Conservation (phyloP, 768 basidiomycete species). For the Fomitopsis serialis region DNA sequence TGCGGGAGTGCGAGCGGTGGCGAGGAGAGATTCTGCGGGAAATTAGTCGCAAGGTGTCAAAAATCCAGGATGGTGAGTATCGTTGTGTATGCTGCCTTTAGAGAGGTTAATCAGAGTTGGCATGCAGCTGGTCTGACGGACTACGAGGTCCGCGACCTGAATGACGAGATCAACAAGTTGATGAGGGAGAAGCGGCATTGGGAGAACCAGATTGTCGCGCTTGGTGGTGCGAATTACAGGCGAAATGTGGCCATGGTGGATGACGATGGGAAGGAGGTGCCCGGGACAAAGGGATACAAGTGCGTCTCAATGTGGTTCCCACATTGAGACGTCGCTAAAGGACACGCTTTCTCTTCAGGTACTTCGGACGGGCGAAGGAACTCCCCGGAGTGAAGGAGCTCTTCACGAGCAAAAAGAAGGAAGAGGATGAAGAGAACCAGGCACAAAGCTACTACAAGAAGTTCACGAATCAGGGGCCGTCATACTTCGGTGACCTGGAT, state of each 20-base stretch:
- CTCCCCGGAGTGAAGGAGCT: conserved; percentile 93
- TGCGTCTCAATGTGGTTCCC: conserved; percentile 24
- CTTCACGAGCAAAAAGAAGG: conserved; percentile 81
- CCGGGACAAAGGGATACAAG: conserved; percentile 98
- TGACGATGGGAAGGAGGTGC: conserved; percentile 93
- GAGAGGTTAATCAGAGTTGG: not conserved
- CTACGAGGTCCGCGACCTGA: conserved; percentile 93
- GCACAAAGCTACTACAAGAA: conserved; percentile 76
- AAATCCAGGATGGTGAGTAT: conserved; percentile 87
- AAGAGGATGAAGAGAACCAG: conserved; percentile 86
- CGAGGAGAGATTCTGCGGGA: conserved; percentile 92
- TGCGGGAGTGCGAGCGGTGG: conserved; percentile 94
- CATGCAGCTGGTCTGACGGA: conserved; percentile 80
- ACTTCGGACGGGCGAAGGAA: conserved; percentile 96
- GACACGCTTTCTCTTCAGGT: conserved; percentile 40
- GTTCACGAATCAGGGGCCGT: conserved; percentile 81
- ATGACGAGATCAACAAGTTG: conserved; percentile 96
- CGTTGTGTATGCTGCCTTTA: not conserved
- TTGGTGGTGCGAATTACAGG: conserved; percentile 95
- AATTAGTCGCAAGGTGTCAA: conserved; percentile 93
- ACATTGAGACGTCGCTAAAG: not conserved
- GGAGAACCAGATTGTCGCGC: conserved; percentile 96
- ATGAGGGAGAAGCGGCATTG: conserved; percentile 95
- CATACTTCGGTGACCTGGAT: conserved; percentile 90
- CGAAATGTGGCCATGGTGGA: conserved; percentile 92